Evolutionary conservation across 345 rosid species (phyloP).

Genomic region (Melaleuca alternifolia): DNA sequence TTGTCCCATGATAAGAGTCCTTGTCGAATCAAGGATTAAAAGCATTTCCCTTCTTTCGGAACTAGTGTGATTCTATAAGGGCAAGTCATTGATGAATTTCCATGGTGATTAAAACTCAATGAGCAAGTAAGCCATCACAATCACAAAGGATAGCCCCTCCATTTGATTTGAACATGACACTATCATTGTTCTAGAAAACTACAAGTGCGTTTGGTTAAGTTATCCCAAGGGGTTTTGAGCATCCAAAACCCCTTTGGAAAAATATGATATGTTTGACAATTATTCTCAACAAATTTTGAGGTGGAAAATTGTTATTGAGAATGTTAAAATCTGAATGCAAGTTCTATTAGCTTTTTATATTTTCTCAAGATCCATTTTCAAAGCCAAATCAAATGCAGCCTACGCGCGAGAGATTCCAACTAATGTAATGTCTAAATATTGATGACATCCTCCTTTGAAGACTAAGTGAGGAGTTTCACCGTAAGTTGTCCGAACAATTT

Average conservation of each 20-base stretch:
- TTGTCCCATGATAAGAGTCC: not conserved
- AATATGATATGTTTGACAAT: too few relatives aligned
- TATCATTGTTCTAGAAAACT: not conserved
- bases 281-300: too few relatives aligned
- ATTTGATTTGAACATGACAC: not conserved
- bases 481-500: not conserved
- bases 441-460: not conserved
- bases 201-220: too few relatives aligned
- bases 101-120: not conserved
- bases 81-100: not conserved
- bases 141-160: not conserved
- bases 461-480: not conserved
- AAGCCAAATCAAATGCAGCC: too few relatives aligned
- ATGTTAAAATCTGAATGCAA: too few relatives aligned
- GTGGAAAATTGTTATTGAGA: too few relatives aligned
- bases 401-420: not conserved
- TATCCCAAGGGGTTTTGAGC: too few relatives aligned
- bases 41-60: not conserved
- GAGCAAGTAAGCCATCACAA: not conserved
- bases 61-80: not conserved
- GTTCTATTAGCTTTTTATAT: too few relatives aligned
- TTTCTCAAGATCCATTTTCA: too few relatives aligned
- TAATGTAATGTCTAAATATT: not conserved
- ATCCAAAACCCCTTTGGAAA: too few relatives aligned
- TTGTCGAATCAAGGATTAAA: not conserved